Conservation (phyloP, 1,284 basidiomycete species). For the Rhizoctonia solani region DNA sequence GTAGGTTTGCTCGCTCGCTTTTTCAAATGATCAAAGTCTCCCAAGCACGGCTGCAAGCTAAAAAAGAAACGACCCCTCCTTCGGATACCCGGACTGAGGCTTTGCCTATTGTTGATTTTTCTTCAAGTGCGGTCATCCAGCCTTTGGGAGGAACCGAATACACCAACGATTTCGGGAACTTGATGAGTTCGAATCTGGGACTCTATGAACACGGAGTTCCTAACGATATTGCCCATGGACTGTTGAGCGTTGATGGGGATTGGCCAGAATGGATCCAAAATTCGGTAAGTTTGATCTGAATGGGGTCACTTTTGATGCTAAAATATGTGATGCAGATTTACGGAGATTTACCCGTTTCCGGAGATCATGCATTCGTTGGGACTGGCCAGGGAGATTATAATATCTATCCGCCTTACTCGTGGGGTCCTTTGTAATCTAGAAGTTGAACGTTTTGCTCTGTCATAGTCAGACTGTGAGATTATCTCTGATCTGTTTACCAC, state of each 20-base stretch:
- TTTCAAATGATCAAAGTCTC: conserved; percentile 32
- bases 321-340: not conserved
- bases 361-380: not conserved
- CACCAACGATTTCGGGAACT: conserved; percentile 1
- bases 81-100: not conserved
- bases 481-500: too few species aligned
- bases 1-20: conserved; percentile 17
- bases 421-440: too few species aligned
- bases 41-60: conserved; percentile 12
- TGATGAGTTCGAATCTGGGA: not conserved
- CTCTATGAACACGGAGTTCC: not conserved
- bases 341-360: conserved; percentile 5
- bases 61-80: not conserved
- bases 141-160: conserved; percentile 1
- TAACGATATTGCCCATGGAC: conserved; percentile 15
- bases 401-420: not conserved
- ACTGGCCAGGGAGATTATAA: not conserved
- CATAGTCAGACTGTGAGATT: too few species aligned
- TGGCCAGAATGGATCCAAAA: conserved; percentile 29
- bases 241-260: conserved; percentile 19
- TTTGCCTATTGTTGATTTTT: not conserved
- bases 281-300: conserved; percentile 19
- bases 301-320: not conserved
- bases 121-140: not conserved
- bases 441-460: too few species aligned